Evolutionary conservation across 495 filamentous ascomycete genomes (phyloP).

Genomic region (Penicillium atrosanguineum): DNA sequence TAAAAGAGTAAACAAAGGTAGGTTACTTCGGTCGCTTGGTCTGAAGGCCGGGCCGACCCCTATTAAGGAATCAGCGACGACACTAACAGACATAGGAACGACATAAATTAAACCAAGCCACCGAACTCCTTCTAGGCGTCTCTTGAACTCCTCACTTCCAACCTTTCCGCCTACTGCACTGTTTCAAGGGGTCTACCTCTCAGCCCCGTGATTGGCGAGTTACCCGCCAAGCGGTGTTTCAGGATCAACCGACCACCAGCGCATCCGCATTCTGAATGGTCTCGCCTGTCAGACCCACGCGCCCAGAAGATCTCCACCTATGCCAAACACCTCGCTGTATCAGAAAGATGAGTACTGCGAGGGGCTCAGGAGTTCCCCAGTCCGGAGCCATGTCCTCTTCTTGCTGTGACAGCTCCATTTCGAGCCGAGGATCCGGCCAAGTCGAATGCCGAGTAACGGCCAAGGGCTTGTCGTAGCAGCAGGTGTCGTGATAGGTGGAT

Average conservation of each 20-base stretch:
- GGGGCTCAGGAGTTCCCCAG: neutral
- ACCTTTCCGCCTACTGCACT: neutral
- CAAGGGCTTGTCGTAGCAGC: constrained; percentile 6
- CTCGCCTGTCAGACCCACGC: constrained; percentile 12
- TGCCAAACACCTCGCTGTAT: constrained; percentile 12
- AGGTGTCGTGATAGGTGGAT: constrained; percentile 10
- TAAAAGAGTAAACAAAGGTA: neutral
- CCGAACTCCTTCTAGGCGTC: neutral
- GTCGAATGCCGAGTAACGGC: constrained; percentile 2
- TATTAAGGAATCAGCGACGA: neutral
- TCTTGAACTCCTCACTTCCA: neutral
- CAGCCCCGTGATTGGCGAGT: constrained; percentile 15
- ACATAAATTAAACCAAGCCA: neutral
- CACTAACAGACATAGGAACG: neutral
- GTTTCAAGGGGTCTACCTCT: constrained; percentile 17
- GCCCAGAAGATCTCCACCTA: constrained; percentile 20
- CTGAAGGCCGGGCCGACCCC: neutral
- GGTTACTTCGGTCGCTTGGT: neutral
- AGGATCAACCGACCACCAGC: constrained; percentile 7
- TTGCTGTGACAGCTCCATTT: constrained; percentile 6
- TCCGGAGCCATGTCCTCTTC: constrained; percentile 1
- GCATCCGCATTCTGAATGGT: neutral
- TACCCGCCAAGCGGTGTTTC: constrained; percentile 24
- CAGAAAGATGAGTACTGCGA: constrained; percentile 19
- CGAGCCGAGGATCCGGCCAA: neutral